Evolutionary conservation across 768 basidiomycete genomes (phyloP).

Genomic region (Boletus sp.): DNA sequence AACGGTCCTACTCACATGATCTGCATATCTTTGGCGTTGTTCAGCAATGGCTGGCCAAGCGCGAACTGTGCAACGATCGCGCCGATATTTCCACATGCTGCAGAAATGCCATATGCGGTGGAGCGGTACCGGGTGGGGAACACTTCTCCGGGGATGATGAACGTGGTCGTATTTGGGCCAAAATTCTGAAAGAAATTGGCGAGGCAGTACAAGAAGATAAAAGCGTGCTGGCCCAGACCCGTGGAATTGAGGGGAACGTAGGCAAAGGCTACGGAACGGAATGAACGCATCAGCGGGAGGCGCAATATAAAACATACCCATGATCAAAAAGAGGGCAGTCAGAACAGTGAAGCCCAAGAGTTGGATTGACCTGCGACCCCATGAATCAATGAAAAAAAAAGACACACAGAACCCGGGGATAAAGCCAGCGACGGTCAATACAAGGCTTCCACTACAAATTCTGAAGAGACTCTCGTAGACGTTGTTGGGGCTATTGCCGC

Average conservation of each 20-base stretch:
- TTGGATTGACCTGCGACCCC: constrained; percentile 75
- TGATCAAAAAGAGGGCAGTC: constrained; percentile 60
- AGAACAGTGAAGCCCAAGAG: constrained; percentile 67
- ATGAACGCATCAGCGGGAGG: neutral
- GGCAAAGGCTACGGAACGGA: constrained; percentile 48
- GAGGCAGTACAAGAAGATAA: constrained; percentile 35
- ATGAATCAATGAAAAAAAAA: constrained; percentile 62
- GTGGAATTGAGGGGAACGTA: constrained; percentile 55
- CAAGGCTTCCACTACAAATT: constrained; percentile 19
- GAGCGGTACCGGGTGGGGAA: constrained; percentile 77
- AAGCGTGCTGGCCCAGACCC: constrained; percentile 46
- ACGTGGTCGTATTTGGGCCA: constrained; percentile 54
- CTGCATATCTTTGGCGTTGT: constrained; percentile 51
- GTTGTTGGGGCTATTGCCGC: constrained; percentile 4
- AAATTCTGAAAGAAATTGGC: constrained; percentile 19
- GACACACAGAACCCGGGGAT: constrained; percentile 59
- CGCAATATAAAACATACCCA: constrained; percentile 47
- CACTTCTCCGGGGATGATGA: constrained; percentile 72
- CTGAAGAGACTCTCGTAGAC: constrained; percentile 25
- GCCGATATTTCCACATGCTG: constrained; percentile 69
- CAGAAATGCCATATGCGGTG: constrained; percentile 72
- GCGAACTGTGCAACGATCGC: constrained; percentile 79
- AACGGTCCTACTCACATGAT: constrained; percentile 53
- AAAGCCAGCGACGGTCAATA: constrained; percentile 18
- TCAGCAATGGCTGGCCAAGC: constrained; percentile 58